Conservation (phyloP, 2,329 filamentous ascomycete genomes). For the Acrocalymma vagum region DNA sequence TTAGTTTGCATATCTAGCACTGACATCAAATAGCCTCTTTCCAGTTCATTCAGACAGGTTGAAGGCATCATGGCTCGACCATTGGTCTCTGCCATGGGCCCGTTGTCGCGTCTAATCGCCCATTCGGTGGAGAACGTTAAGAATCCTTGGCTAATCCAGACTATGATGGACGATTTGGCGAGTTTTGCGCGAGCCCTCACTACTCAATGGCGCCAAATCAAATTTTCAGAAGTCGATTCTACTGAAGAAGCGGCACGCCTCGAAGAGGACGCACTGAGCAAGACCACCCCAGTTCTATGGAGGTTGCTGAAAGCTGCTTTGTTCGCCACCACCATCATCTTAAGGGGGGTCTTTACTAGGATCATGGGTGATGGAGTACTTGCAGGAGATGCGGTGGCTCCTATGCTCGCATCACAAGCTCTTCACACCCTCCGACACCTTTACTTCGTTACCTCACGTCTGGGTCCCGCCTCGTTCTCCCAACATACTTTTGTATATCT, state of each 20-base stretch:
- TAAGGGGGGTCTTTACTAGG: slow-evolving; percentile 78
- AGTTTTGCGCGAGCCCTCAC: slow-evolving; percentile 72
- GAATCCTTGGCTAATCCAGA: slow-evolving; percentile 58
- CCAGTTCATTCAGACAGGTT: slow-evolving; percentile 68
- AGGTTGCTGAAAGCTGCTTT: slow-evolving; percentile 77
- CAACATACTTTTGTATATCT: slow-evolving; percentile 87
- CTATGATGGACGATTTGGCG: slow-evolving; percentile 70
- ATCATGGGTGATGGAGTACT: slow-evolving; percentile 65
- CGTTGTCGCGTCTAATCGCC: slow-evolving; percentile 70
- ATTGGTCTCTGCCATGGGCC: slow-evolving; percentile 72
- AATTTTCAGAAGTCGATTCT: slow-evolving; percentile 75
- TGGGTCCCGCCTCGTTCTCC: slow-evolving; percentile 78
- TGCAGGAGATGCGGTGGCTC: slow-evolving; percentile 66
- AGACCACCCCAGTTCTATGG: slow-evolving; percentile 77
- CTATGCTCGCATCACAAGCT: slow-evolving; percentile 73
- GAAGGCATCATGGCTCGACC: slow-evolving; percentile 68
- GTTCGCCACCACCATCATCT: slow-evolving; percentile 76
- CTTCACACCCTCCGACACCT: slow-evolving; percentile 79
- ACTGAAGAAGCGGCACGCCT: slow-evolving; percentile 71
- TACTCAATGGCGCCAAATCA: slow-evolving; percentile 77
- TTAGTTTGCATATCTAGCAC: neutral
- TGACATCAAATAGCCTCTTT: slow-evolving; percentile 49
- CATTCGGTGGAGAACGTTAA: slow-evolving; percentile 68
- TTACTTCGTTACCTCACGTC: slow-evolving; percentile 81
- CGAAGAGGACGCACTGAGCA: slow-evolving; percentile 70